These are phyloP conservation scores for Puccinia brachypodii DNA, from an alignment of 1,284 basidiomycete genomes.

Conservation along the genomic window DNA sequence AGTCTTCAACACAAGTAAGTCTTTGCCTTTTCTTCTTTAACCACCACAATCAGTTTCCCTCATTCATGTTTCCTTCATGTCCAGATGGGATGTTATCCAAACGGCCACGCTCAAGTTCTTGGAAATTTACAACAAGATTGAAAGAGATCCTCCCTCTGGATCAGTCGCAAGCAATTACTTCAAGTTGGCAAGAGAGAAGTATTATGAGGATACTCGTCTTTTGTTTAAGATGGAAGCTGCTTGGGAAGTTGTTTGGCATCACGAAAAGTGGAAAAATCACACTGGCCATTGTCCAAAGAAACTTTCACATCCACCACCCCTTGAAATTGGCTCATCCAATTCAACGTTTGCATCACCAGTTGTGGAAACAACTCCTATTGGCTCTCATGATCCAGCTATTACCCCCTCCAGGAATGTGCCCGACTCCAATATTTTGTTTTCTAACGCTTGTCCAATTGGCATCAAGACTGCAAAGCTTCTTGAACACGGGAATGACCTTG, in stretches of 20 bases:
- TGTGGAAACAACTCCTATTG: not conserved
- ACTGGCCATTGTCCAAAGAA: not conserved
- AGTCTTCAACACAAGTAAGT: not conserved
- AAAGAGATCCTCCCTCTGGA: not conserved
- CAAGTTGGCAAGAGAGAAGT: not conserved
- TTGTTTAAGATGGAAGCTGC: not conserved
- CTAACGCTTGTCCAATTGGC: not conserved
- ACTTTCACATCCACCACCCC: too few species aligned
- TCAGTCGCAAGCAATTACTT: not conserved
- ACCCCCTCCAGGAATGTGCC: not conserved
- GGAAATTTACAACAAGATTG: not conserved
- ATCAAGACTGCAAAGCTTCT: not conserved
- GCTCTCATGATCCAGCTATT: not conserved
- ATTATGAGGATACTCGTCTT: not conserved
- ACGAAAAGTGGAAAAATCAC: not conserved
- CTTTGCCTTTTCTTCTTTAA: not conserved
- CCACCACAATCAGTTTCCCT: not conserved
- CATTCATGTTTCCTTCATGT: not conserved
- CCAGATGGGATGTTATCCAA: not conserved
- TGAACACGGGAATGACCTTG: not conserved
- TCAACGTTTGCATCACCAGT: too few species aligned
- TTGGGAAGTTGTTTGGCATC: not conserved
- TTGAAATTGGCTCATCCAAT: too few species aligned
- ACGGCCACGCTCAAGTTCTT: not conserved
- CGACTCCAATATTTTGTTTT: too few species aligned